These are phyloP conservation scores for Lactarius pseudohatsudake DNA, from an alignment of 768 basidiomycete species.

Conservation along the genomic window DNA sequence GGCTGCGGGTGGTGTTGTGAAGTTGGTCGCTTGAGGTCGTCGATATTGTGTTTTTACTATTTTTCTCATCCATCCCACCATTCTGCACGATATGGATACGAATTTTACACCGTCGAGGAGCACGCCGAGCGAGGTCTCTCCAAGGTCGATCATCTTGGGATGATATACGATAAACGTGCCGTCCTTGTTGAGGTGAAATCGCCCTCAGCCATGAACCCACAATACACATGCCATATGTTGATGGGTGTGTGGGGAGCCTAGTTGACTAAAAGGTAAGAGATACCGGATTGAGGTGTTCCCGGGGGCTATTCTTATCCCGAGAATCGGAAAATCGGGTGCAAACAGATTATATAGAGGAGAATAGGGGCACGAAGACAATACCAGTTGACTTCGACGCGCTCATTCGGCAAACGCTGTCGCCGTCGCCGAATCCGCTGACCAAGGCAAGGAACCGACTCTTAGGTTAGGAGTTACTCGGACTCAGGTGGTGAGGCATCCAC, in stretches of 20 bases:
- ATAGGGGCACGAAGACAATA: too few species aligned
- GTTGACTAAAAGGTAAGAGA: background rate
- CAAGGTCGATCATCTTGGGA: too few species aligned
- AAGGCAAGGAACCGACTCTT: background rate
- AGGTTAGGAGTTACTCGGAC: background rate
- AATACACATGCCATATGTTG: too few species aligned
- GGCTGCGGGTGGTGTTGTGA: conserved; percentile 92
- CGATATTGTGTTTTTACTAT: conserved; percentile 33
- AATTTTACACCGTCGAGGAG: too few species aligned
- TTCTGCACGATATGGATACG: conserved; percentile 35
- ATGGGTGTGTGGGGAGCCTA: background rate
- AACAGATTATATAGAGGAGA: too few species aligned
- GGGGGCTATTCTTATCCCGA: background rate
- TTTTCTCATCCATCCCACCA: conserved; percentile 29
- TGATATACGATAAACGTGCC: too few species aligned
- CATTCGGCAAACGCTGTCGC: background rate
- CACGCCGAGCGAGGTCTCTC: too few species aligned
- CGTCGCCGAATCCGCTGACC: background rate
- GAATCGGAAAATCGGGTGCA: background rate
- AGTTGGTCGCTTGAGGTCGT: conserved; percentile 74
- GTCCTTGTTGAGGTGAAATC: too few species aligned
- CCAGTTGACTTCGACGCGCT: background rate
- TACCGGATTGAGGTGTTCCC: background rate
- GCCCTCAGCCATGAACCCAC: too few species aligned
- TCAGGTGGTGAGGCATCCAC: conserved; percentile 11